Evolutionary conservation across 441 rosid genomes (phyloP), one percentile per base, ranked within the genome.

Genomic region (Geranium incanum): DNA sequence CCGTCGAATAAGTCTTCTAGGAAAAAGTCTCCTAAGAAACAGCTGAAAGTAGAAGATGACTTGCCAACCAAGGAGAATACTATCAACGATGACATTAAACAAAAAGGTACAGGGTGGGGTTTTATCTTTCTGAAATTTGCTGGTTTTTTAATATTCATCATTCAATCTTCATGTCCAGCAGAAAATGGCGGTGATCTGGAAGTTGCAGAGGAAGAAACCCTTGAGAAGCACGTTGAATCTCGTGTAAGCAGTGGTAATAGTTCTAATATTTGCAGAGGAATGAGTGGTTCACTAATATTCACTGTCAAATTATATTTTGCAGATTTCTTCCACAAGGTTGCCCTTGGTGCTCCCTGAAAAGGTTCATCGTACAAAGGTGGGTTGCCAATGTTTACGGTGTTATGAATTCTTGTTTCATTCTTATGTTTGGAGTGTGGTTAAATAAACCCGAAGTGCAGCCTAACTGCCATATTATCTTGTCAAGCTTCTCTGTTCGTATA

Each of bases 311-410:
- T 74, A 45, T 76, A 18, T 78, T 65, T 74, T 84, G 36, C 81
- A 91, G 97, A 90, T 76, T 62, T 84, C 93, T 68, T 78, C 86
- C 70, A 86, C 96, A 80, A 86, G 87, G 68, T 77, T 91, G 83
- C 96, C 97, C 38, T 81, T 91, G 85, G 82, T 94, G 72, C 88
- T 94, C n/a, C 77, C 98, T 15, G 98, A 91, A 83, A 94, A 94
- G 81, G 90, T 90, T 75, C 89, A 82, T 48, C 92, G 93, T 64
- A 76, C 93, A 60, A 91, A 94, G 95, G 98, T 86, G 80, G 78
- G 71, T 18, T 72, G 71, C 57, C 38, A 68, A 4, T 19, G 28
- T 45, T 6, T 75, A 23, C 57, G 62, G 6, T 1, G 38, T 48
- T 45, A 33, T 59, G 19, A 37, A 66, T 64, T 75, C 39, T 39